Percentiles rank a stretch among this genome's conserved stretches.
Evolutionary conservation across 768 basidiomycete species (phyloP).

Genomic region (Podaxis sp.): DNA sequence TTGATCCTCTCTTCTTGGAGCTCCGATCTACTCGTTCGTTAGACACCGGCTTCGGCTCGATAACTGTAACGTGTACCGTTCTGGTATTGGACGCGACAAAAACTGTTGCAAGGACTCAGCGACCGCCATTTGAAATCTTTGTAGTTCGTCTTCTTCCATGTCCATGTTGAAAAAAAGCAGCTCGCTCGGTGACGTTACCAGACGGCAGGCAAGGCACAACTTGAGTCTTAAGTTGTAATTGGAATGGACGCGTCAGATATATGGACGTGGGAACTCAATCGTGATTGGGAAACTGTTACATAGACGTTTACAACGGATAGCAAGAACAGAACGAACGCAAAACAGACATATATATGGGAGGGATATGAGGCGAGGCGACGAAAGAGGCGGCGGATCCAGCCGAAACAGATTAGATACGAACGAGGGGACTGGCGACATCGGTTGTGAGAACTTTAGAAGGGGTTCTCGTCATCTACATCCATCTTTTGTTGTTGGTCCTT

Average conservation of each 20-base stretch:
- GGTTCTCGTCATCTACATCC: constrained; percentile 66
- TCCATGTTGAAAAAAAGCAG: background rate
- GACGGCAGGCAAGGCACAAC: background rate
- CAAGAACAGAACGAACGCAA: constrained; percentile 14
- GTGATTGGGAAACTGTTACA: constrained; percentile 22
- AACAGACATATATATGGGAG: constrained; percentile 8
- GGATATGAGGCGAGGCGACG: background rate
- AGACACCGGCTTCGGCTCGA: background rate
- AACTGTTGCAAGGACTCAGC: constrained; percentile 5
- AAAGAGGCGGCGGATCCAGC: constrained; percentile 13
- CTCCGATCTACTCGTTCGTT: background rate
- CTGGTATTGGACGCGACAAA: background rate
- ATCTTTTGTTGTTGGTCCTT: constrained; percentile 30
- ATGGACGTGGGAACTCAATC: constrained; percentile 27
- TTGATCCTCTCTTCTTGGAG: background rate
- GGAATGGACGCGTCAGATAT: constrained; percentile 14
- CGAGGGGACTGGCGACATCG: constrained; percentile 15
- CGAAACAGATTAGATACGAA: constrained; percentile 1
- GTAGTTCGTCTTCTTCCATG: background rate
- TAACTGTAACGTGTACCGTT: background rate
- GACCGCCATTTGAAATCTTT: background rate
- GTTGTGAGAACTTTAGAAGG: constrained; percentile 47
- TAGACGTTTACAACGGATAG: constrained; percentile 23
- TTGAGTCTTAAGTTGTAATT: background rate
- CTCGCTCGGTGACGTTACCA: background rate